phyloP scores from a whole-genome alignment of 169 alveolate species.

The Sarcocystis neurona region DNA sequence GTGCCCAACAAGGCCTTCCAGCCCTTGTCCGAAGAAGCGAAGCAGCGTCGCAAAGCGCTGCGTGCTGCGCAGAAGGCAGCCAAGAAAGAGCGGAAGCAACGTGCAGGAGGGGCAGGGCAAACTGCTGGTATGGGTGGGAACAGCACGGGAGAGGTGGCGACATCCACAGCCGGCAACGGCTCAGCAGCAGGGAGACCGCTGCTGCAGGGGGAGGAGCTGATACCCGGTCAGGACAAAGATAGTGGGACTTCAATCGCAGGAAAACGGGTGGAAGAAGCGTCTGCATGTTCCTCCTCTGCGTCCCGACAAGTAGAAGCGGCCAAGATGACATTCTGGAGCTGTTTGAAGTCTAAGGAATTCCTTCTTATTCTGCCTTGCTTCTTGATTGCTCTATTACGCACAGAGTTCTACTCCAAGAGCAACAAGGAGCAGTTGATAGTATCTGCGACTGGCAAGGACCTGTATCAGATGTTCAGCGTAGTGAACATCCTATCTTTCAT shows the following conservation, averaged over 20 bases:
- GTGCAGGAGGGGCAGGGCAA: not conserved
- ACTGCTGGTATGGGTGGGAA: not conserved
- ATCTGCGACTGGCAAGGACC: not conserved
- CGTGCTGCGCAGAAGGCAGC: not conserved
- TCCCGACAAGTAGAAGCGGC: not conserved
- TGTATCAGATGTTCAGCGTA: conserved; percentile 52
- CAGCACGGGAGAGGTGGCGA: not conserved
- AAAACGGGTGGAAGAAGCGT: not conserved
- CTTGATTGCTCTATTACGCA: conserved; percentile 48
- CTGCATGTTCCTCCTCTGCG: not conserved
- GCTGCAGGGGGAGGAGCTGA: not conserved
- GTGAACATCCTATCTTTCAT: conserved; percentile 53
- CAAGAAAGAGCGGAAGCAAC: not conserved
- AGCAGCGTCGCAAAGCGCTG: not conserved
- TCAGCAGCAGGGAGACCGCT: too few species aligned
- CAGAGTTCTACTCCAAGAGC: conserved; percentile 64
- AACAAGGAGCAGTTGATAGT: conserved; percentile 59
- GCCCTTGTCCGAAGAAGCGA: not conserved
- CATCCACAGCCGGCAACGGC: too few species aligned
- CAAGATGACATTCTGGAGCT: not conserved
- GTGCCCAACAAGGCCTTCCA: conserved; percentile 46
- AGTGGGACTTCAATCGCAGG: not conserved
- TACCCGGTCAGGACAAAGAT: not conserved
- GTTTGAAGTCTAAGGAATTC: conserved; percentile 18
- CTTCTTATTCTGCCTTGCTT: conserved; percentile 49